These are phyloP conservation scores for Populus tomentosa DNA, from an alignment of 441 rosid species.

Conservation along the genomic window DNA sequence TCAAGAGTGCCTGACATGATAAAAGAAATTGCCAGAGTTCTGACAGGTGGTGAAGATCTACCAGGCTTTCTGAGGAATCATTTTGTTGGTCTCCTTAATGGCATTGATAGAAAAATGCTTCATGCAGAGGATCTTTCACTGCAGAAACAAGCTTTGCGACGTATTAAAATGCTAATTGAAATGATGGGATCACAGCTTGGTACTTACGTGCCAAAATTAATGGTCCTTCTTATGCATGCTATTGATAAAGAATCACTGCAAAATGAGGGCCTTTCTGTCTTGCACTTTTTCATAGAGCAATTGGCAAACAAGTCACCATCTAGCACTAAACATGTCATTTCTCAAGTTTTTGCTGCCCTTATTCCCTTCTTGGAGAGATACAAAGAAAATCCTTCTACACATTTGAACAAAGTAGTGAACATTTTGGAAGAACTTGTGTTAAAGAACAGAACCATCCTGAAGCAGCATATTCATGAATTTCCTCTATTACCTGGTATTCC, in stretches of 20 bases:
- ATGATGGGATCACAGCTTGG: constrained; percentile 93
- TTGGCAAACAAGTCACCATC: constrained; percentile 77
- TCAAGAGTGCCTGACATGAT: constrained; percentile 76
- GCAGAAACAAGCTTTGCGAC: constrained; percentile 93
- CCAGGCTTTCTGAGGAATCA: constrained; percentile 89
- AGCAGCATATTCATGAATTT: constrained; percentile 91
- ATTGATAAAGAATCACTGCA: constrained; percentile 85
- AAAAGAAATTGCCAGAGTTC: constrained; percentile 77
- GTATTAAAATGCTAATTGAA: constrained; percentile 88
- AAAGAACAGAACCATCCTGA: constrained; percentile 69
- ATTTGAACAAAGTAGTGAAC: constrained; percentile 70
- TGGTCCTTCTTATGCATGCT: constrained; percentile 99
- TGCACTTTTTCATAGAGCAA: constrained; percentile 80
- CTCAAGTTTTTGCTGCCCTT: constrained; percentile 97
- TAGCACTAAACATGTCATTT: constrained; percentile 85
- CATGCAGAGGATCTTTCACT: constrained; percentile 69
- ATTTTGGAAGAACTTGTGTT: constrained; percentile 92
- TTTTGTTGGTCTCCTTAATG: constrained; percentile 97
- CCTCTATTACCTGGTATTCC: constrained; percentile 90
- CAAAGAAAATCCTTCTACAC: constrained; percentile 49
- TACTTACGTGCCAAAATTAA: constrained; percentile 92
- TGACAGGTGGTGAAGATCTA: constrained; percentile 83
- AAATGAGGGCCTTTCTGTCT: constrained; percentile 84
- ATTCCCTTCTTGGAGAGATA: constrained; percentile 92
- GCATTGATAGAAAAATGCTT: constrained; percentile 94